phyloP scores from a whole-genome alignment of 2,329 filamentous ascomycete species.

The Penicillium palitans region DNA sequence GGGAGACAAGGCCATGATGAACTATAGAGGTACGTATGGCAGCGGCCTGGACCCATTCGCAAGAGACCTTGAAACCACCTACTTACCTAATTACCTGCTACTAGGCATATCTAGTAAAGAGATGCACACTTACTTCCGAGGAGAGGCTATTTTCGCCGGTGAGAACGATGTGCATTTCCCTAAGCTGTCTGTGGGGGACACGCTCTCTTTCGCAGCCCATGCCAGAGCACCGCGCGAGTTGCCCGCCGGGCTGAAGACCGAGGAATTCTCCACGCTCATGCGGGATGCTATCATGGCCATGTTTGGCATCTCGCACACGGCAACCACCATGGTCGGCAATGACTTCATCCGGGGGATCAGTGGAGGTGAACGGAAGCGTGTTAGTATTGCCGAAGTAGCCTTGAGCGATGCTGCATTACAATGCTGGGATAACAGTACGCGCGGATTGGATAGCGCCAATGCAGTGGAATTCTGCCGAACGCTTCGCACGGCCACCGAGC shows the following conservation, averaged over 20 bases:
- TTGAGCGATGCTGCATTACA: constrained; percentile 44
- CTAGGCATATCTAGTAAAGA: constrained; percentile 62
- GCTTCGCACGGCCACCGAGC: constrained; percentile 45
- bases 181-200: constrained; percentile 70
- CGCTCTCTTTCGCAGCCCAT: constrained; percentile 55
- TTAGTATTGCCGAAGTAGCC: constrained; percentile 54
- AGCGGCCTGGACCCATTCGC: too few relatives aligned
- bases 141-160: constrained; percentile 78
- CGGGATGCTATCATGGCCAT: constrained; percentile 30
- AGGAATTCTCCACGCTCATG: constrained; percentile 1
- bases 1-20: constrained; percentile 67
- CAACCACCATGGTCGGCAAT: constrained; percentile 43
- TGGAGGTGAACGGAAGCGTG: constrained; percentile 58
- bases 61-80: background rate
- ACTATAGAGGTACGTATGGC: constrained; percentile 61
- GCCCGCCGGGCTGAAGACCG: background rate
- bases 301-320: constrained; percentile 44
- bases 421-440: constrained; percentile 44
- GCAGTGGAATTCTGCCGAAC: constrained; percentile 54
- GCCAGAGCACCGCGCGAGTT: constrained; percentile 10
- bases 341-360: constrained; percentile 59
- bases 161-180: constrained; percentile 79
- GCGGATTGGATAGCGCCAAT: constrained; percentile 51
- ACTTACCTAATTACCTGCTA: background rate
- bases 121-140: constrained; percentile 73